A percentile compares a stretch with the other conserved stretches of the same genome.
These are phyloP conservation scores for Apiotrichum gracile DNA, from an alignment of 1,284 basidiomycete species.

Conservation along the genomic window DNA sequence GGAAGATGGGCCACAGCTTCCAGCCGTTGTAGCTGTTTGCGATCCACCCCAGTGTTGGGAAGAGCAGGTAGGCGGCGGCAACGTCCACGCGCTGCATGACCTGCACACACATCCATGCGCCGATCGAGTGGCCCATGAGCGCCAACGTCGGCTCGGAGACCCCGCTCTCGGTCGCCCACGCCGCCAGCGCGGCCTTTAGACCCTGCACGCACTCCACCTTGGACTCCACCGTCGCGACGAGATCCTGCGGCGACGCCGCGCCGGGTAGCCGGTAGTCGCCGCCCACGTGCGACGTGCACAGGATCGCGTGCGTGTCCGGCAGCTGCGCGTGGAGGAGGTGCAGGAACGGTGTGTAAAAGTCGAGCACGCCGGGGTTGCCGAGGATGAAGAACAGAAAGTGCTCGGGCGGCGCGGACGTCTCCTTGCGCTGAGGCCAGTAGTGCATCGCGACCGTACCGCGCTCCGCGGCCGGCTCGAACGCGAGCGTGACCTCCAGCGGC, in stretches of 20 bases:
- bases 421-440: slow-evolving; percentile 33
- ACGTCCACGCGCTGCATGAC: slow-evolving; percentile 25
- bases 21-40: slow-evolving; percentile 37
- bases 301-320: slow-evolving; percentile 36
- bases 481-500: slow-evolving; percentile 4
- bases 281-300: slow-evolving; percentile 43
- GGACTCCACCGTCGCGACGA: slow-evolving; percentile 32
- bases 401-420: slow-evolving; percentile 14
- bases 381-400: slow-evolving; percentile 35
- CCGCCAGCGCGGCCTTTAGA: slow-evolving; percentile 21
- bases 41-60: slow-evolving; percentile 43
- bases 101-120: slow-evolving; percentile 38
- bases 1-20: slow-evolving; percentile 44
- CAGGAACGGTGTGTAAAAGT: slow-evolving; percentile 45
- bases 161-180: slow-evolving; percentile 18
- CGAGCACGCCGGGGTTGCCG: slow-evolving; percentile 45
- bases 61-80: slow-evolving; percentile 30
- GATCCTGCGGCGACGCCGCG: slow-evolving; percentile 26
- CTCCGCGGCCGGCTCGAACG: neutral
- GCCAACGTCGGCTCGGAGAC: slow-evolving; percentile 20
- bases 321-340: slow-evolving; percentile 33
- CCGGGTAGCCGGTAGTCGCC: slow-evolving; percentile 24
- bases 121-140: slow-evolving; percentile 44
- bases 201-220: slow-evolving; percentile 40
- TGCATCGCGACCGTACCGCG: slow-evolving; percentile 17